Evolutionary conservation across 1,284 basidiomycete species (phyloP), one percentile per base, ranked within the genome.

Genomic region (Vanrija sp.): DNA sequence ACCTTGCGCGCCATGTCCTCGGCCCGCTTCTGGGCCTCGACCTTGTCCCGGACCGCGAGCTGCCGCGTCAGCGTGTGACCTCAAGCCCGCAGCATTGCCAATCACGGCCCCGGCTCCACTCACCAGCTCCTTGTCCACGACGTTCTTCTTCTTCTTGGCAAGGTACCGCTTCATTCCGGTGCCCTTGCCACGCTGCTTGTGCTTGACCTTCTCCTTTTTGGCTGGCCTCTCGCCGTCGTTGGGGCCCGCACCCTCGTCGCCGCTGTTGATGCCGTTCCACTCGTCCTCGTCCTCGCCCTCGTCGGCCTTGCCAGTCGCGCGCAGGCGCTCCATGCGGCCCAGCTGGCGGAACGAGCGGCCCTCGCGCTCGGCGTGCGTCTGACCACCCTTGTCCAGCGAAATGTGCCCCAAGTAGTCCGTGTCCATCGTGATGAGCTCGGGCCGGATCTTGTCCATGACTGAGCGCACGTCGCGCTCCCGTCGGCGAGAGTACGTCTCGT

Each of bases 361-460:
- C 52, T 74, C 71, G 26, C 83, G 80, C 43, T 79, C 78, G 73
- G 47, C 82, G 79, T 58, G 84, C 80, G 45, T 83, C 82, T 52
- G 74, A 54, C 63, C 76, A 78, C 38, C 65, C 54, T 84, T 43
- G 81, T 84, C 50, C 83, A 86, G 8, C 80, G 81, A 82, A 43
- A 93, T 78, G 18, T 83, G 83, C 23, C 91, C 91, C 34, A 92
- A 77, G 69, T 90, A 85, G 55, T 91, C 86, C 0, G 90, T 85
- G 74, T 97, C 91, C 55, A 98, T 82, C 0, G 89, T 83, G 67
- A 99, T 98, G 79, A 96, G 85, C 62, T 97, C 93, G 4, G 92
- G 88, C 78, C 89, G 88, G 60, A 98, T 87, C 88, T 98, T 98
- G 76, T 98, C 95, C 63, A 98, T 78, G 34, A 98, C 82, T 42